Percentiles rank a stretch among this genome's conserved stretches.
Conservation (phyloP, 495 filamentous ascomycete species). For the Penicillium robsamsonii region DNA sequence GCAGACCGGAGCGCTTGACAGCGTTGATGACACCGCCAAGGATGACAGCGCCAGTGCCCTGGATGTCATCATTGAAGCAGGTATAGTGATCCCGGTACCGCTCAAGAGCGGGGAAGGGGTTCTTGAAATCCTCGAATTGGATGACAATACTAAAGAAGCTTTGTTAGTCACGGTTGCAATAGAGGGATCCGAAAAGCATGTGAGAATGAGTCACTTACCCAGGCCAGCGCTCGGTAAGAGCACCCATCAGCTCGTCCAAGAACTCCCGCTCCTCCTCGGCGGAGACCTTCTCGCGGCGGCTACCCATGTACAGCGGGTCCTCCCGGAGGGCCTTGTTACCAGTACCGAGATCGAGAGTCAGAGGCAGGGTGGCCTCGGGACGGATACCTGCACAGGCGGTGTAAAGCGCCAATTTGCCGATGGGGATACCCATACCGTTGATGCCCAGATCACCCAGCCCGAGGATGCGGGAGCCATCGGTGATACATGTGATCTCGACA, state of each 20-base stretch:
- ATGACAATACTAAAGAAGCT: constrained; percentile 70
- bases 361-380: constrained; percentile 84
- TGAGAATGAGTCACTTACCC: constrained; percentile 49
- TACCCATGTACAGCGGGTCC: constrained; percentile 93
- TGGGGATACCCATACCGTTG: constrained; percentile 97
- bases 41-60: constrained; percentile 95
- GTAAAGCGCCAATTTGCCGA: constrained; percentile 92
- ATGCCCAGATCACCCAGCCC: constrained; percentile 94
- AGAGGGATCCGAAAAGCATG: constrained; percentile 17
- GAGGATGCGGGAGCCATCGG: constrained; percentile 94
- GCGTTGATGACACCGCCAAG: constrained; percentile 93
- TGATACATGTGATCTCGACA: constrained; percentile 95
- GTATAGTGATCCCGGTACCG: constrained; percentile 84
- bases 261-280: constrained; percentile 86
- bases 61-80: constrained; percentile 98
- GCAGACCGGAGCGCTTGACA: constrained; percentile 81
- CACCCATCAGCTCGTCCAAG: constrained; percentile 96
- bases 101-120: constrained; percentile 90
- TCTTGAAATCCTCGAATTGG: constrained; percentile 99
- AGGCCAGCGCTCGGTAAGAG: constrained; percentile 81
- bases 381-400: constrained; percentile 95
- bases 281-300: constrained; percentile 75
- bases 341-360: constrained; percentile 90
- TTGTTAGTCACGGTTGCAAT: constrained; percentile 20
- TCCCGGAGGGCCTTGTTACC: constrained; percentile 82